Percentiles rank a stretch among this genome's conserved stretches.
Evolutionary conservation across 116 monocot genomes (phyloP).

Genomic region (Thalassia testudinum): DNA sequence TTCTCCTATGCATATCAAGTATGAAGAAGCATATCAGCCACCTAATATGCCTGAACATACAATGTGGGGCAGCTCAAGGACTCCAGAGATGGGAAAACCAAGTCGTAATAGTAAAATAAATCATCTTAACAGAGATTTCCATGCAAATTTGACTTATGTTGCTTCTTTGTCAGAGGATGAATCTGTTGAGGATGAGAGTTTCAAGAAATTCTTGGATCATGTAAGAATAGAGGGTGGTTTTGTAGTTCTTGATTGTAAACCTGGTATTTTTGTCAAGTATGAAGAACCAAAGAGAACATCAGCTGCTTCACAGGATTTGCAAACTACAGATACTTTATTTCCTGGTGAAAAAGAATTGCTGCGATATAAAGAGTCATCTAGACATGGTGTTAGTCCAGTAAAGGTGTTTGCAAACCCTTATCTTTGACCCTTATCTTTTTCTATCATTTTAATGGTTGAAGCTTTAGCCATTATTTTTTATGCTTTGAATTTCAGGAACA

Average conservation of each 20-base stretch:
- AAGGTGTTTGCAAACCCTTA: not conserved
- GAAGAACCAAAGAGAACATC: slow-evolving; percentile 10
- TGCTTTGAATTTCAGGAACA: slow-evolving; percentile 11
- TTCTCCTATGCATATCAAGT: slow-evolving; percentile 6
- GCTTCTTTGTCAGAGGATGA: slow-evolving; percentile 1
- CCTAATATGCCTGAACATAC: not conserved
- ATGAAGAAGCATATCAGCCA: slow-evolving; percentile 3
- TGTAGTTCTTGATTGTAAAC: slow-evolving; percentile 33
- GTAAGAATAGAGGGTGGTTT: slow-evolving; percentile 17
- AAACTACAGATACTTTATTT: slow-evolving; percentile 1
- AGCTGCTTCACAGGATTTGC: slow-evolving; percentile 1
- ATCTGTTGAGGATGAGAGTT: slow-evolving; percentile 18
- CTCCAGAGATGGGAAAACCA: not conserved
- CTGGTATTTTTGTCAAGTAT: slow-evolving; percentile 18
- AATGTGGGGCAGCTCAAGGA: not conserved
- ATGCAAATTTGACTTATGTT: not conserved
- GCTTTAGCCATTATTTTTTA: not conserved
- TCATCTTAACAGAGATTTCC: not conserved
- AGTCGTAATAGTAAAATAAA: not conserved
- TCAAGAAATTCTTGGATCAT: slow-evolving; percentile 23
- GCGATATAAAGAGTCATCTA: slow-evolving; percentile 4
- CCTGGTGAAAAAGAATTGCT: slow-evolving; percentile 10
- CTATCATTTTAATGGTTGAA: not conserved
- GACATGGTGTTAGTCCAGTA: not conserved
- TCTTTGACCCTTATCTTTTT: not conserved